These are phyloP conservation scores for Puccinia triticina DNA, from an alignment of 1,284 basidiomycete species.

Conservation along the genomic window DNA sequence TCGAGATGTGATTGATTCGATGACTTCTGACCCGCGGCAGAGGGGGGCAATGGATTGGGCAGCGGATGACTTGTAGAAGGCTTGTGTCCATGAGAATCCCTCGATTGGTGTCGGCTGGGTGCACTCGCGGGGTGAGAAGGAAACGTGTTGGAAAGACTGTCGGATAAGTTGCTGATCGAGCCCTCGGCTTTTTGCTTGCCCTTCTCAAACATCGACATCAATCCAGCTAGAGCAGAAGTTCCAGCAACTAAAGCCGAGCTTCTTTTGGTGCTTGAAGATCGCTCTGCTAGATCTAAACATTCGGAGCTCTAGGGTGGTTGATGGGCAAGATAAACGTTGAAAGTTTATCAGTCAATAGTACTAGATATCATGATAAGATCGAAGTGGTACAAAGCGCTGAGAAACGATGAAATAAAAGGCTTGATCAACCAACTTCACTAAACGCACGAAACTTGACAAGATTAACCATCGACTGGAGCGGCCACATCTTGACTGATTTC, in stretches of 20 bases:
- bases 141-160: background rate
- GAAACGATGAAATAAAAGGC: background rate
- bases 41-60: background rate
- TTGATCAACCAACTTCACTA: slow-evolving; percentile 37
- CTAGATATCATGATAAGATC: no score
- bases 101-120: background rate
- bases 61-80: background rate
- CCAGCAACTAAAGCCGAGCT: slow-evolving; percentile 26
- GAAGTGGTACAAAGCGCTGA: background rate
- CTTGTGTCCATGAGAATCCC: background rate
- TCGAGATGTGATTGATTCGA: slow-evolving; percentile 38
- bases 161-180: slow-evolving; percentile 22
- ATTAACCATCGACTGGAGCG: slow-evolving; percentile 44
- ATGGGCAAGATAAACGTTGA: background rate
- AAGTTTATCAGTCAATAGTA: background rate
- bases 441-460: slow-evolving; percentile 49
- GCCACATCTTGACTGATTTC: slow-evolving; percentile 47
- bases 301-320: slow-evolving; percentile 26
- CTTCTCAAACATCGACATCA: slow-evolving; percentile 46
- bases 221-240: slow-evolving; percentile 37
- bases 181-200: slow-evolving; percentile 32
- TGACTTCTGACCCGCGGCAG: background rate
- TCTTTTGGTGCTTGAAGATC: slow-evolving; percentile 5
- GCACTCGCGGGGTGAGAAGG: background rate
- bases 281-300: slow-evolving; percentile 34